A percentile compares a stretch with the other conserved stretches of the same genome.
phyloP scores from a whole-genome alignment of 164 flowering plant genomes.

The Protea cynaroides region DNA sequence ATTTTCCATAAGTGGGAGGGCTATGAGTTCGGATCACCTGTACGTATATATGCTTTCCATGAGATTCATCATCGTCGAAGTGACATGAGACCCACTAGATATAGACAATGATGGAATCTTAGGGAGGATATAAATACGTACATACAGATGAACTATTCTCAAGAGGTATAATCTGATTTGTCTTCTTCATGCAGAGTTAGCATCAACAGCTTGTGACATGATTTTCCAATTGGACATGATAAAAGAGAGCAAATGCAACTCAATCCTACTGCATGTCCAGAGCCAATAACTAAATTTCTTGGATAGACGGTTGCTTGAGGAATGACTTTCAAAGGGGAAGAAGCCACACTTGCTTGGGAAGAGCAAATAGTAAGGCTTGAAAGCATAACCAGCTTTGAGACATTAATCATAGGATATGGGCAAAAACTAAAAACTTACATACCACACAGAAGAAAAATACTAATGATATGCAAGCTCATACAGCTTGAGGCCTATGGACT shows the following conservation, averaged over 20 bases:
- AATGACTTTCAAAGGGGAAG: conserved; percentile 51
- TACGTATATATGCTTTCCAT: too few species aligned
- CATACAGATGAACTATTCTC: too few species aligned
- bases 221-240: background rate
- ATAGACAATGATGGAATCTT: too few species aligned
- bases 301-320: background rate
- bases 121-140: too few species aligned
- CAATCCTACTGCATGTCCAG: background rate
- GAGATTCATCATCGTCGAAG: too few species aligned
- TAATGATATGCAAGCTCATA: conserved; percentile 22
- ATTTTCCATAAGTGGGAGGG: too few species aligned
- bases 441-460: background rate
- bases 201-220: background rate
- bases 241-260: background rate
- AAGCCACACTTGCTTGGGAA: conserved; percentile 63
- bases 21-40: too few species aligned
- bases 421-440: background rate
- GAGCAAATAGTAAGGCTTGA: conserved; percentile 73
- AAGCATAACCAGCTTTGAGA: conserved; percentile 2
- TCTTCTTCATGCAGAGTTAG: too few species aligned
- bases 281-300: background rate
- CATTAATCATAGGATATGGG: background rate
- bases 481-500: conserved; percentile 70
- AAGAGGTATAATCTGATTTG: too few species aligned
- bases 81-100: too few species aligned